Evolutionary conservation across 2,329 filamentous ascomycete species (phyloP), one percentile per base, ranked within the genome.

Genomic region (Aspergillus costaricaensis): DNA sequence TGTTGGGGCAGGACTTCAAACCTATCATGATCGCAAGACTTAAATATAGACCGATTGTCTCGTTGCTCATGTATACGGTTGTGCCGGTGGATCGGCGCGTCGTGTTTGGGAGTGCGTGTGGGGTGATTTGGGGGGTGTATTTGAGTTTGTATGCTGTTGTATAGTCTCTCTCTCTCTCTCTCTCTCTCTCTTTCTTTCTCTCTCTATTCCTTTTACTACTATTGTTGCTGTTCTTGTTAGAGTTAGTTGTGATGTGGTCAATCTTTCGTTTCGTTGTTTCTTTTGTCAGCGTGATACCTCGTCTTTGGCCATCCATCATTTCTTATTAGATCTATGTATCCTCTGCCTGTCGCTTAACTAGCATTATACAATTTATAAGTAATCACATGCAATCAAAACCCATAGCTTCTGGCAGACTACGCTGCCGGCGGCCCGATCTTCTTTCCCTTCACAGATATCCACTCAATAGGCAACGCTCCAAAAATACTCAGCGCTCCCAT

Each of bases 71-170:
- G 79, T 92, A 90, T 70, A 83, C 87, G 1, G 78, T 92, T 61
- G 83, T 90, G 65, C 90, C 88, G n/a, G 85, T 92, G 3, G 84
- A 92, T 69, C 83, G 83, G 55, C 82, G 91, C 39, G 88, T 90
- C 54, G 77, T 93, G 36, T 84, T 92, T 62, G 89, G 87, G n/a
- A 86, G 87, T 65, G 74, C 89, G 54, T 89, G 89, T 17, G 90
- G 91, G 5, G 81, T 94, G 23, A 83, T 80, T 14, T 94, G 91
- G 91, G 88, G 88, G 0, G 81, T 92, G 44, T 93, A 91, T 73
- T 79, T 93, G 76, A 91, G 89, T 71, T 77, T 92, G 69, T 76
- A 86, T 64, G 83, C 82, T 39, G 80, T 76, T 23, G 66, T 70
- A 64, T 76, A 12, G 51, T 57, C 49, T 27, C 6, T 27, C 39